Evolutionary conservation across 768 basidiomycete genomes (phyloP), one percentile per base, ranked within the genome.

Genomic region (Suillus ampliporus): DNA sequence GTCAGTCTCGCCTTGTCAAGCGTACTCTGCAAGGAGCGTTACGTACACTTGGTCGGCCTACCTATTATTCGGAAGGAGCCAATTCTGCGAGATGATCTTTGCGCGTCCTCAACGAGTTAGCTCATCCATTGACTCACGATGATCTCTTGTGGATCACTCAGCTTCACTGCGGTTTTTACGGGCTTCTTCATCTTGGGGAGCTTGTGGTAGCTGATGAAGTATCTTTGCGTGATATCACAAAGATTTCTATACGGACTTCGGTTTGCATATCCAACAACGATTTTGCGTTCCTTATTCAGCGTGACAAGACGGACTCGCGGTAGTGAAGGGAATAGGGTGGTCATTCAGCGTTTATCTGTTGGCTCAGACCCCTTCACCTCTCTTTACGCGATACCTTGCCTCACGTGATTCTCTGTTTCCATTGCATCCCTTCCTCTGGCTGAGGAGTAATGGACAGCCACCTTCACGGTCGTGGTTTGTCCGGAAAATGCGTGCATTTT

Each of bases 331-430:
- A 68, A 63, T 53, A 5, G 9, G 2, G 38, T 71, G 15, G 19
- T 61, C 10, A 61, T 73, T 43, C 40, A 47, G 35, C 31, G 21
- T 3, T 38, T 38, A 38, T 38, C 10, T 13, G 37, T 38, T 10
- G n/a, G 1, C 0, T 37, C 37, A 34, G 66, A 76, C 57, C 69
- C 71, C 11, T 5, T 53, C 23, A n/a, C 13, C 2, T 0, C 31
- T 40, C 17, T 72, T 77, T 64, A 1, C 23, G 44, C 3, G 26
- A 7, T 78, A 79, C 62, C 47, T 80, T 7, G 0, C 6, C 0
- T 60, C 54, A 5, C 71, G 76, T 31, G 31, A 31, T 31, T 31
- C 6, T 31, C 31, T 3, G 3, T 31, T 31, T 31, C 31, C 31
- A 6, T 31, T 31, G 31, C 31, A 31, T 6, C 31, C 31, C 6